Base-by-base conservation (phyloP, 2,329 filamentous ascomycete genomes). In the Exophiala sp. region DNA sequence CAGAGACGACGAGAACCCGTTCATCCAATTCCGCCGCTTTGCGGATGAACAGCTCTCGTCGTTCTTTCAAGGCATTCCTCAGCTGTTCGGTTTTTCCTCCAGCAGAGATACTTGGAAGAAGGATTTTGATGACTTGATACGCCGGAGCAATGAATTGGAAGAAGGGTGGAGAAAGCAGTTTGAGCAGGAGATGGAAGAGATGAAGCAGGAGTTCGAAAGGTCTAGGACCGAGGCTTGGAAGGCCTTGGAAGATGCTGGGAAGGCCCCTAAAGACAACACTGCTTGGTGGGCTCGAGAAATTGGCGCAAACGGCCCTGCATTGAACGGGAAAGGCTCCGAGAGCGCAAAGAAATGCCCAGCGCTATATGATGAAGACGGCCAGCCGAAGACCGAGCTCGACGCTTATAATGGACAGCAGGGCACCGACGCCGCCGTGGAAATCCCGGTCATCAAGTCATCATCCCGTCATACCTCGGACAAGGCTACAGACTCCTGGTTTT, bases 21-120 rank as follows among this genome's bases (percentile, higher is more conserved):
- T 82, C 64, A 73, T 80, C 48, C 70, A 73, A 23, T 81, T 82
- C 66, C 79, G 80, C 58, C 76, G 75, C 55, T 80, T 78, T 62
- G 76, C 79, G 48, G 79, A 83, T 58, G 73, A 76, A 40, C 76
- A 78, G 49, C 71, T 81, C 58, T 73, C 72, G 7, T 74, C 73
- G 13, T 64, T 82, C 44, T 64, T 81, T 48, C 74, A 75, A 69
- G 72, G 22, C 64, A 75, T 35, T 66, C 74, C 14, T 66, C 69
- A 50, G 16, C 27, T 59, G 13, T 52, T 58, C 21, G 53, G 55
- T 9, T 24, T 52, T 16, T 38, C 46, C 13, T 35, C 43, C 19
- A 39, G 24, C 22, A 19, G 29, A 32, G 41, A 48, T 23, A 30
- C 29, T n/a, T 42, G 24, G 41, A 52, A 50, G 48, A 34, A 49